Conservation (phyloP, 306 rosid genomes). For the Mimosa bimucronata region DNA sequence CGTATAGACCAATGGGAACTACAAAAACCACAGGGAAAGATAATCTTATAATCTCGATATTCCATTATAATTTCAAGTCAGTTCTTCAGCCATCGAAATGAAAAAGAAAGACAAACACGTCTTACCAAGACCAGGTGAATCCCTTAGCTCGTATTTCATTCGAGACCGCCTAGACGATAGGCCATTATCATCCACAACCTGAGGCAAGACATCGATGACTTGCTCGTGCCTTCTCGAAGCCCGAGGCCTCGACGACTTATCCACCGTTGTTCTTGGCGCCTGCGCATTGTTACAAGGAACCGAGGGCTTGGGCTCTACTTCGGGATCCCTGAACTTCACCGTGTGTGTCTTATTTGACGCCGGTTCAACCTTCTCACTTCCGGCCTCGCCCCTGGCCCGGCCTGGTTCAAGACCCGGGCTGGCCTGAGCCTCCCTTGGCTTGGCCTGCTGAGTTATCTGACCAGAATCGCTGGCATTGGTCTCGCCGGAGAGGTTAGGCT, state of each 20-base stretch:
- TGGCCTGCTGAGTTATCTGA: slow-evolving; percentile 49
- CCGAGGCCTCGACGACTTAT: slow-evolving; percentile 49
- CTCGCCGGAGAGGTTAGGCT: slow-evolving; percentile 95
- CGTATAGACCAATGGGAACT: slow-evolving; percentile 90
- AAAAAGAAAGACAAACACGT: not conserved
- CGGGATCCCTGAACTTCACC: slow-evolving; percentile 69
- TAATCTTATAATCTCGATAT: not conserved
- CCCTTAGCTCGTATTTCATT: slow-evolving; percentile 91
- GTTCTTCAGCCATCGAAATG: not conserved
- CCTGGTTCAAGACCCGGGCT: slow-evolving; percentile 70
- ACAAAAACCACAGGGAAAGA: slow-evolving; percentile 21
- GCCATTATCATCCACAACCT: slow-evolving; percentile 62
- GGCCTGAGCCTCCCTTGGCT: slow-evolving; percentile 45
- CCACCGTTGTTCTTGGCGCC: slow-evolving; percentile 36
- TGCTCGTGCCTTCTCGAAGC: slow-evolving; percentile 60
- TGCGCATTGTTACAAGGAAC: slow-evolving; percentile 49
- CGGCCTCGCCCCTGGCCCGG: slow-evolving; percentile 53
- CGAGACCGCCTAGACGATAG: slow-evolving; percentile 64
- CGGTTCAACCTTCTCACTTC: slow-evolving; percentile 35
- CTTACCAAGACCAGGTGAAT: slow-evolving; percentile 90
- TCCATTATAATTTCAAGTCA: slow-evolving; percentile 2
- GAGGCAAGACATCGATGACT: slow-evolving; percentile 70
- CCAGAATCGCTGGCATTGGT: slow-evolving; percentile 73
- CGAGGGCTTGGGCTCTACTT: slow-evolving; percentile 53
- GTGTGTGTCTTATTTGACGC: slow-evolving; percentile 47